Conservation (phyloP, 1,284 basidiomycete species). For the Cryptococcus jaspeensis region DNA sequence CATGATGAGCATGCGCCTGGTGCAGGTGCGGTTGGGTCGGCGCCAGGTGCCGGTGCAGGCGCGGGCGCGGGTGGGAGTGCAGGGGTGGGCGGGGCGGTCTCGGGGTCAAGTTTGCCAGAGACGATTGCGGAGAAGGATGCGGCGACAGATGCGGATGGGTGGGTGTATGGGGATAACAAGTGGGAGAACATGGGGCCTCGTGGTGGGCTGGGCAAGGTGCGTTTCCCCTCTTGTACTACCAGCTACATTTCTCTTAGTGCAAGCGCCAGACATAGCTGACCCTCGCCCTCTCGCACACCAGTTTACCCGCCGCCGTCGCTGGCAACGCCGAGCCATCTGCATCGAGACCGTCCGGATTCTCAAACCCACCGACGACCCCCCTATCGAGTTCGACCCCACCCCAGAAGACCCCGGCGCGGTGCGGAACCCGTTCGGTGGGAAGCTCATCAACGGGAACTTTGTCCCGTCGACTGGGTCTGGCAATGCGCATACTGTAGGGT, state of each 20-base stretch:
- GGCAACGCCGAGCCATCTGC: conserved; percentile 77
- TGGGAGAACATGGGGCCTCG: conserved; percentile 78
- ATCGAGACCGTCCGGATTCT: conserved; percentile 64
- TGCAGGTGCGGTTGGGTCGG: background rate
- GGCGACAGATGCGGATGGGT: conserved; percentile 80
- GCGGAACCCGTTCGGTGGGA: no score
- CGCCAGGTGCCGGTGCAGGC: background rate
- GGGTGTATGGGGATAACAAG: conserved; percentile 94
- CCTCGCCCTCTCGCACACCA: conserved; percentile 35
- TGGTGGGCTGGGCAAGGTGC: conserved; percentile 78
- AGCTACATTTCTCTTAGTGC: background rate
- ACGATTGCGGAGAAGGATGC: conserved; percentile 35
- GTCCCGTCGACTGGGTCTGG: conserved; percentile 1
- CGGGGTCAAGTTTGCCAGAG: conserved; percentile 13
- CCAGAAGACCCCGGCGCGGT: no score
- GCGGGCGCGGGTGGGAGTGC: background rate
- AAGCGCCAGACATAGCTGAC: background rate
- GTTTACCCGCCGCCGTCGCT: conserved; percentile 79
- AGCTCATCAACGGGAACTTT: no score
- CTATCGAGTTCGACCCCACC: background rate
- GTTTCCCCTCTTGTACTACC: conserved; percentile 14
- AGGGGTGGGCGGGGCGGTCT: no score
- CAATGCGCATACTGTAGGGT: no score
- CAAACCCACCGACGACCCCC: conserved; percentile 17
- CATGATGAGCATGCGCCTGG: background rate